These are phyloP conservation scores for Hura crepitans DNA, from an alignment of 441 rosid species.

Conservation along the genomic window DNA sequence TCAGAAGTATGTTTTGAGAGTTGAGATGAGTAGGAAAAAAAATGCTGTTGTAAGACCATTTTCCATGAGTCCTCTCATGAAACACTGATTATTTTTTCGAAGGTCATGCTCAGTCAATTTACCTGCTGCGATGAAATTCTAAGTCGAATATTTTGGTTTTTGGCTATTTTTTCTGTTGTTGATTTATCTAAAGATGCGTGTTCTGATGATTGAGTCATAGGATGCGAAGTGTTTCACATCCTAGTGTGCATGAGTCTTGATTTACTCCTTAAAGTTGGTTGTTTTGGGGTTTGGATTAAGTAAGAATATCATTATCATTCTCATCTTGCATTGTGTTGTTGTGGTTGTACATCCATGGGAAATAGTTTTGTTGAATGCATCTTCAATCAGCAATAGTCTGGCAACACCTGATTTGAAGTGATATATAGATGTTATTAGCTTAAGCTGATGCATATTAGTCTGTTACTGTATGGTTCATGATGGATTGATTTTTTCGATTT, in stretches of 20 bases:
- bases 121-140: not conserved
- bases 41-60: not conserved
- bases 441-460: not conserved
- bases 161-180: not conserved
- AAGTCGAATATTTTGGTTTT: not conserved
- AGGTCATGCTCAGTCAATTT: not conserved
- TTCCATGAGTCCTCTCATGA: slow-evolving; percentile 10
- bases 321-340: not conserved
- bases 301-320: not conserved
- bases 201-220: not conserved
- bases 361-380: not conserved
- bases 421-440: too few relatives aligned
- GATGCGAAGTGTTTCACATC: not conserved
- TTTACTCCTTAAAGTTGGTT: not conserved
- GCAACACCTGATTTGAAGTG: too few relatives aligned
- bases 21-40: slow-evolving; percentile 1
- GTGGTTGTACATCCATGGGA: not conserved
- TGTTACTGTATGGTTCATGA: not conserved
- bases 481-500: not conserved
- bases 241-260: not conserved
- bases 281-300: not conserved
- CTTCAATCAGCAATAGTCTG: too few relatives aligned
- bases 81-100: not conserved
- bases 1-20: not conserved
- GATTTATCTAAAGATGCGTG: not conserved